Base-by-base conservation (phyloP, 2,329 filamentous ascomycete species). In the Aspergillus caelatus region DNA sequence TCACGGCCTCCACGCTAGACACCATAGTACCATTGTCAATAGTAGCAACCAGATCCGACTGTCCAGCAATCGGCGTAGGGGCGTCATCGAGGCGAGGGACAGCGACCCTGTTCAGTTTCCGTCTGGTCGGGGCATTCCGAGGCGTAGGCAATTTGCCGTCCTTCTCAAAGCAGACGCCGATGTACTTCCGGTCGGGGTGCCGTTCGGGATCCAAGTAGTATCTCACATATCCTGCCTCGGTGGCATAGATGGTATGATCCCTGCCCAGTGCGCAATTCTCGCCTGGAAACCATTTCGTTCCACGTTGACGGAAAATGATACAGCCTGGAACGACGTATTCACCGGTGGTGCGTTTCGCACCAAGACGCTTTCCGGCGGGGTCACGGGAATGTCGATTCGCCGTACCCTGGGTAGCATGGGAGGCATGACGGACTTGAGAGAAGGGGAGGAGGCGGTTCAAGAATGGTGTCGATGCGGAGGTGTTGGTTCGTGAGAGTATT, bases 241-340 rank as follows among this genome's bases (percentile, higher is more conserved):
- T 89, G 59, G 95, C 89, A 79, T 92, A 96, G 76, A 99, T 96
- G 57, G 94, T 98, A 83, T 98, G 95, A 79, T 99, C 94, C 65
- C 95, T 91, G 57, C 95, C 95, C 84, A 98, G 94, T 72, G 89
- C 91, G 79, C 91, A 92, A 81, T 99, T 98, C 78, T 98, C 95
- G 73, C 95, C 95, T 1, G 95, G 91, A 78, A 90, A 94, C 95
- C 95, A 99, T 73, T 89, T 87, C 4, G 95, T 96, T 72, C 95
- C 95, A 73, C 94, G 90, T 80, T 99, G 95, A 77, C 93, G 93
- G 87, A 95, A 99, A 81, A 99, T 91, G 80, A 99, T 99, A 83
- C 97, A 98, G 60, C 95, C 95, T 5, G 94, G 91, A 63, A 97
- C 91, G 41, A 99, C 95, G 78, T 90, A 96, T 82, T 97, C 91